Evolutionary conservation across 2,329 filamentous ascomycete species (phyloP), one percentile per base, ranked within the genome.

Genomic region (Pezizomycotina sp.): DNA sequence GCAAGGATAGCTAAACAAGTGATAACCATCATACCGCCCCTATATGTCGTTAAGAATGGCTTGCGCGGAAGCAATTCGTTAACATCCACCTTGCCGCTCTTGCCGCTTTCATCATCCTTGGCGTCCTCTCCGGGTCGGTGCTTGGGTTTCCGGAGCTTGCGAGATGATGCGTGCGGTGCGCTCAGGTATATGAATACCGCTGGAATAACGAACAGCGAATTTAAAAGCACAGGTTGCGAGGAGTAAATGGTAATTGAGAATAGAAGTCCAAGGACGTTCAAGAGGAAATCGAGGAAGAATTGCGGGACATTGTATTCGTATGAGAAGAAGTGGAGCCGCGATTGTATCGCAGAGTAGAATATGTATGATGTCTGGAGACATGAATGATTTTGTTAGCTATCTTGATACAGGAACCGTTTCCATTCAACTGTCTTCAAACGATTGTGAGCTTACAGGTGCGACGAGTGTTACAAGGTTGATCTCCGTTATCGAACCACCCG

Each of bases 1-100:
- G 89, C 89, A n/a, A 98, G 68, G 49, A 98, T 95, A 34, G 82
- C 80, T 28, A 89, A 61, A 53, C 81, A 91, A 5, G 89, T 98
- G 47, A 79, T 68, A 32, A 92, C 67, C 66, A 98, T 73, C 83
- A 98, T 92, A 31, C 73, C 71, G 2, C 82, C 84, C 35, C 89
- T 75, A 54, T 93, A 98, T 19, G 74, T 77, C 3, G 89, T 95
- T 45, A 98, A 65, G 60, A 93, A 95, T 0, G 89, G 81, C 59
- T 92, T 92, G 45, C 78, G 68, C 1, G 86, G 80, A 10, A 93
- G 62, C 14, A 62, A 61, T 43, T 67, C 62, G 10, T 63, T 53
- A 19, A 52, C 34, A 26, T 48, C 40, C 22, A 34, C 34, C 21
- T 47, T 34, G 7, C 46, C 28, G 6, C 44, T 36, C 12, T 42